Percentiles rank a stretch among this genome's conserved stretches.
phyloP scores from a whole-genome alignment of 1,139 yeast genomes.

The Dujonia santamariae region DNA sequence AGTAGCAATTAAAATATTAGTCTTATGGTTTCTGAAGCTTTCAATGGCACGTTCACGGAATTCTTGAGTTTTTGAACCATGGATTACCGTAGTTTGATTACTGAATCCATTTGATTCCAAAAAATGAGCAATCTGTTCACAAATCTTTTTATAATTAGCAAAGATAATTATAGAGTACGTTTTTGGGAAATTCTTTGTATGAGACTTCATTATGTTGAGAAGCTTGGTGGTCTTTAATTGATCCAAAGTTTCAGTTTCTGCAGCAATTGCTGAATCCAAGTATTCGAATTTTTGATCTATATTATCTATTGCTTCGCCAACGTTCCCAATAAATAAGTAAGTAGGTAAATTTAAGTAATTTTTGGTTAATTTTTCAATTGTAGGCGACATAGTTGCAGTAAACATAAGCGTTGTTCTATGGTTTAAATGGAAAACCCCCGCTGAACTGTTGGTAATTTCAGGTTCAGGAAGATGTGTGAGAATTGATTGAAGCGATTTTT shows the following conservation, averaged over 20 bases:
- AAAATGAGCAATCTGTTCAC: constrained; percentile 59
- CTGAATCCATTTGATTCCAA: constrained; percentile 44
- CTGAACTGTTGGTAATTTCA: constrained; percentile 24
- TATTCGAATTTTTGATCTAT: constrained; percentile 70
- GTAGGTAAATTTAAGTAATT: constrained; percentile 63
- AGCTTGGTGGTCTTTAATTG: constrained; percentile 22
- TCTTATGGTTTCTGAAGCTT: constrained; percentile 58
- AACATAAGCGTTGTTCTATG: constrained; percentile 71
- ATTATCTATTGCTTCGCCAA: constrained; percentile 61
- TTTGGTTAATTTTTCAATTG: constrained; percentile 63
- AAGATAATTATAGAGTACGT: constrained; percentile 67
- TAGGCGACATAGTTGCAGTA: constrained; percentile 86
- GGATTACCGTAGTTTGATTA: constrained; percentile 57
- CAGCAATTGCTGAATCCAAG: constrained; percentile 10
- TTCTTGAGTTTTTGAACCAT: constrained; percentile 87
- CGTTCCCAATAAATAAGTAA: constrained; percentile 61
- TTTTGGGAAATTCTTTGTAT: constrained; percentile 20
- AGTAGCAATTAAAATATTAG: constrained; percentile 78
- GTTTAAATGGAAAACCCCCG: constrained; percentile 27
- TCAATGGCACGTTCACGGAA: constrained; percentile 77
- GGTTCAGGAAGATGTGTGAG: constrained; percentile 43
- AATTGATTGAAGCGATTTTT: constrained; percentile 66
- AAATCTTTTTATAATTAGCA: constrained; percentile 71
- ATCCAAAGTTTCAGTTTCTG: constrained; percentile 18
- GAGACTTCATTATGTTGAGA: constrained; percentile 20